phyloP scores from a whole-genome alignment of 108 stramenopile genomes.

The Cyclostephanos invisitatus region DNA sequence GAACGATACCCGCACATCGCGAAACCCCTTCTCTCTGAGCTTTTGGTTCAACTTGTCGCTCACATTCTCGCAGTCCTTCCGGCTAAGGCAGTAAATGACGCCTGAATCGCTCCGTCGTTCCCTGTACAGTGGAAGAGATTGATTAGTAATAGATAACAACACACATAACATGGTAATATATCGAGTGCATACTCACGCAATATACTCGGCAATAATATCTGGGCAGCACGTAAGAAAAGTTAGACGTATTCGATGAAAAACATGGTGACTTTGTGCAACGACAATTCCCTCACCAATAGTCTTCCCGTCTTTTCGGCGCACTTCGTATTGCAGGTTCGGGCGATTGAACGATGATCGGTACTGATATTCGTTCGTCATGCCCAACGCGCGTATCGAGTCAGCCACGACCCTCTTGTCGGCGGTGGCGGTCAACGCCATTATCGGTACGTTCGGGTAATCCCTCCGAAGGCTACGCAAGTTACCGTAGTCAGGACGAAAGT shows the following conservation, averaged over 20 bases:
- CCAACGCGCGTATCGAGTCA: conserved; percentile 86
- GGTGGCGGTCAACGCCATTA: conserved; percentile 99
- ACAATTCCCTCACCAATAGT: conserved; percentile 28
- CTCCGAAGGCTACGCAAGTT: conserved; percentile 73
- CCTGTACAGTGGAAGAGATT: conserved; percentile 2
- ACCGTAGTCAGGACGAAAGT: conserved; percentile 92
- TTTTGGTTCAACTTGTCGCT: conserved; percentile 69
- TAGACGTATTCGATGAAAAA: background rate
- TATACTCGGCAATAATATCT: conserved; percentile 79
- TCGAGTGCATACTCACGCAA: conserved; percentile 40
- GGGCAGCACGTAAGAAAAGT: background rate
- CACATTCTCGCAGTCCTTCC: conserved; percentile 93
- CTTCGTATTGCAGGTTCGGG: conserved; percentile 94
- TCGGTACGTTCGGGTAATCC: conserved; percentile 93
- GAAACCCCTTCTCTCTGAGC: conserved; percentile 57
- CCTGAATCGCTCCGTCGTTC: conserved; percentile 82
- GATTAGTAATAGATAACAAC: too few relatives aligned
- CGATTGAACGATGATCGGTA: conserved; percentile 93
- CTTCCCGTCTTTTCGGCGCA: conserved; percentile 83
- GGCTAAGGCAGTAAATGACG: conserved; percentile 95
- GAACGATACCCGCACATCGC: conserved; percentile 74
- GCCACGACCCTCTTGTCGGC: conserved; percentile 93
- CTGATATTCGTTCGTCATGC: conserved; percentile 71
- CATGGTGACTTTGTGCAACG: background rate
- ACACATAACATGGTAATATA: background rate